These are phyloP conservation scores for Lodderomyces elongisporus DNA, from an alignment of 1,139 yeast species.

Conservation along the genomic window DNA sequence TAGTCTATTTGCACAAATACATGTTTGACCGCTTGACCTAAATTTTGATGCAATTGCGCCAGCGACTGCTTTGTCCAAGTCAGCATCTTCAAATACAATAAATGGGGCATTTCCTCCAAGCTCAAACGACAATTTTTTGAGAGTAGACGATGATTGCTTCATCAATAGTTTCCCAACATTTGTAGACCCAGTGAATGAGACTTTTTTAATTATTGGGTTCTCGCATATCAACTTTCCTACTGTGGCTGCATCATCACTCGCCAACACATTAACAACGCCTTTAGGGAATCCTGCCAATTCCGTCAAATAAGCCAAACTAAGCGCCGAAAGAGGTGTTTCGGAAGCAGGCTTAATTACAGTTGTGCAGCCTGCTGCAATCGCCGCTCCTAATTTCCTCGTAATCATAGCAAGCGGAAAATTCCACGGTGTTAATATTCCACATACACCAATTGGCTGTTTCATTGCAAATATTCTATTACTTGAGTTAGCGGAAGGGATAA, in stretches of 20 bases:
- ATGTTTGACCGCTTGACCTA: slow-evolving; percentile 81
- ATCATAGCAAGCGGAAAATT: slow-evolving; percentile 95
- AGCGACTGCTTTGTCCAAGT: slow-evolving; percentile 68
- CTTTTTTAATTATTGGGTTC: slow-evolving; percentile 61
- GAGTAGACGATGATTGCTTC: slow-evolving; percentile 69
- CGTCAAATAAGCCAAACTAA: slow-evolving; percentile 70
- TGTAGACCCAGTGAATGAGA: slow-evolving; percentile 91
- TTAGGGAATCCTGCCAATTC: slow-evolving; percentile 83
- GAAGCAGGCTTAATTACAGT: slow-evolving; percentile 85
- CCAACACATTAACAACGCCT: slow-evolving; percentile 73
- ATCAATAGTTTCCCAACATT: slow-evolving; percentile 74
- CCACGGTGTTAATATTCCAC: slow-evolving; percentile 93
- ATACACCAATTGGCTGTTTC: slow-evolving; percentile 84
- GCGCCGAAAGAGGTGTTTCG: slow-evolving; percentile 83
- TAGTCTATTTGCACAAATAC: slow-evolving; percentile 83
- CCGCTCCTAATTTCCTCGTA: slow-evolving; percentile 86
- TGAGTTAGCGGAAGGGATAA: slow-evolving; percentile 59
- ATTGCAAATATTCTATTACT: slow-evolving; percentile 57
- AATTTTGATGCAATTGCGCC: slow-evolving; percentile 61
- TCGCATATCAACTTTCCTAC: slow-evolving; percentile 71
- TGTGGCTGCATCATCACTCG: slow-evolving; percentile 50
- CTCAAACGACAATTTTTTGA: slow-evolving; percentile 82
- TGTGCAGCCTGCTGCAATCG: slow-evolving; percentile 91
- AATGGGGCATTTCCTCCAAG: slow-evolving; percentile 95
- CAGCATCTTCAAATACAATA: slow-evolving; percentile 80